Evolutionary conservation across 2,329 filamentous ascomycete species (phyloP).

Genomic region (Aspergillus floridensis): DNA sequence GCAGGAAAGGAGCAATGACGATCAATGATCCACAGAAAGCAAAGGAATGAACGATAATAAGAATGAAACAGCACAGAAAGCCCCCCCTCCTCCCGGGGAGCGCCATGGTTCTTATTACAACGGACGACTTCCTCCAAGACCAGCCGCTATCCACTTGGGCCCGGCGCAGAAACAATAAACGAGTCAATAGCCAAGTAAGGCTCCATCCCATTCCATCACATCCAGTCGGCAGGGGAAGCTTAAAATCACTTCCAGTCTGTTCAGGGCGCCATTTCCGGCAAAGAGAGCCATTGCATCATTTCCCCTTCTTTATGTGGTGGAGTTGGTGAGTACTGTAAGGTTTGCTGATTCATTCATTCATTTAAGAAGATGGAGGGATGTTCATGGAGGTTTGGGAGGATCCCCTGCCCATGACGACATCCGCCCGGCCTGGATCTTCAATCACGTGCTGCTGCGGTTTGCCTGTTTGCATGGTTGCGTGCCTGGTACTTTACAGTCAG

Average conservation of each 20-base stretch:
- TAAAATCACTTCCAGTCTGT: not conserved
- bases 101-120: conserved; percentile 1
- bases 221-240: not conserved
- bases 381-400: too few relatives aligned
- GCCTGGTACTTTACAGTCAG: not conserved
- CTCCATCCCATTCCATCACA: conserved; percentile 1
- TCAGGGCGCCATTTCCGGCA: not conserved
- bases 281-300: not conserved
- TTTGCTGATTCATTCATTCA: not conserved
- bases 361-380: too few relatives aligned
- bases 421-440: not conserved
- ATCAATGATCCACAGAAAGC: conserved; percentile 1
- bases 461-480: not conserved
- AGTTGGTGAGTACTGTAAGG: not conserved
- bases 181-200: conserved; percentile 21
- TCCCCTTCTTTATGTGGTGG: not conserved
- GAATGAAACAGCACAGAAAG: not conserved
- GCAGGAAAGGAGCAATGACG: not conserved
- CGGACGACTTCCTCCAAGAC: not conserved
- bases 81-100: not conserved
- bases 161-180: conserved; percentile 13
- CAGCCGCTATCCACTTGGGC: conserved; percentile 4
- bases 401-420: not conserved
- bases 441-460: not conserved
- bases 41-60: not conserved